phyloP scores from a whole-genome alignment of 2,329 filamentous ascomycete genomes.

The Truncatella angustata region DNA sequence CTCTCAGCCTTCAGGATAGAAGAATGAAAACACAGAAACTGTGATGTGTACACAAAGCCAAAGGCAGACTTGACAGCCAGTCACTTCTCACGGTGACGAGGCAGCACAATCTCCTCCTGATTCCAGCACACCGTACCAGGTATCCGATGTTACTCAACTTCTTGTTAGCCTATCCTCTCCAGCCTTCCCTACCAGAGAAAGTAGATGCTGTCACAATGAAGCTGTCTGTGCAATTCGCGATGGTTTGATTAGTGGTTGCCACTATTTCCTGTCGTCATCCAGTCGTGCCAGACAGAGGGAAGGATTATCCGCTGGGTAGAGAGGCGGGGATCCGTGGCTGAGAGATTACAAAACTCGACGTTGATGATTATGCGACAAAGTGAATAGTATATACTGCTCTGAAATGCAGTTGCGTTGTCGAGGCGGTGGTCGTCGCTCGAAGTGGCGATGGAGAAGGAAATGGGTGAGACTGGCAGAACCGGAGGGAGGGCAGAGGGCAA shows the following conservation, averaged over 20 bases:
- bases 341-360: no score
- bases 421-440: no score
- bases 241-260: no score
- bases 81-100: constrained; percentile 25
- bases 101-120: constrained; percentile 20
- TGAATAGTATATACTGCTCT: no score
- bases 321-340: no score
- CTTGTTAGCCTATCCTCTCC: constrained; percentile 5
- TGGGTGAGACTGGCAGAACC: neutral
- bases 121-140: constrained; percentile 9
- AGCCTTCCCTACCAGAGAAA: constrained; percentile 10
- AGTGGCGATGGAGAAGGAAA: neutral
- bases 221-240: neutral
- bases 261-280: no score
- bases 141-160: constrained; percentile 7
- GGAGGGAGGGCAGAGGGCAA: neutral
- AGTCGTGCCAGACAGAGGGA: no score
- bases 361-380: neutral
- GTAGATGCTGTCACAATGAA: neutral
- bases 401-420: neutral
- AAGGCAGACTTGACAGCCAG: constrained; percentile 25
- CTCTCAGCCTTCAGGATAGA: constrained; percentile 22
- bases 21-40: constrained; percentile 20
- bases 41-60: constrained; percentile 32
- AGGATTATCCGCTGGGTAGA: no score